A percentile compares a stretch with the other conserved stretches of the same genome.
These are phyloP conservation scores for Brassica hybrid DNA, from an alignment of 441 rosid species.

Conservation along the genomic window DNA sequence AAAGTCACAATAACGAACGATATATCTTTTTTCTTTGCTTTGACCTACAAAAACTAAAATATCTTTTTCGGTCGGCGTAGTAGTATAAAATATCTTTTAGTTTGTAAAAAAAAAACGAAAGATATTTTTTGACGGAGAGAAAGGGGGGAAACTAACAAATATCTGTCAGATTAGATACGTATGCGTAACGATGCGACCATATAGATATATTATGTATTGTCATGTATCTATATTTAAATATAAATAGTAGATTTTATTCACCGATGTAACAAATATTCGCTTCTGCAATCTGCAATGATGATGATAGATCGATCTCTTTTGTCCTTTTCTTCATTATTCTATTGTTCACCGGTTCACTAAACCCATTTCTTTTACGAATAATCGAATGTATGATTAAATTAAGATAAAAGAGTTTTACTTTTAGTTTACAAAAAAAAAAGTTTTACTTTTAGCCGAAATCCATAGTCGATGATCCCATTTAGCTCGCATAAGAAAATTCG, in stretches of 20 bases:
- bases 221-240: not conserved
- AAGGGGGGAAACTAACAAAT: constrained; percentile 19
- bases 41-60: constrained; percentile 35
- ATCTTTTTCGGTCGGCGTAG: constrained; percentile 26
- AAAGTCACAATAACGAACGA: constrained; percentile 8
- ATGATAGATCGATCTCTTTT: constrained; percentile 12
- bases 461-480: not conserved
- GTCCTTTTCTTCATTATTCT: not conserved
- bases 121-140: constrained; percentile 29
- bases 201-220: constrained; percentile 15
- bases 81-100: constrained; percentile 22
- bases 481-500: not conserved
- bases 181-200: constrained; percentile 14
- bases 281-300: not conserved
- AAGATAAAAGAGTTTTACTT: no score
- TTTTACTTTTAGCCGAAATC: not conserved
- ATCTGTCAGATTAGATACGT: constrained; percentile 39
- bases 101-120: not conserved
- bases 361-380: not conserved
- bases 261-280: not conserved
- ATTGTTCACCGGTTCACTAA: not conserved
- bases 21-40: constrained; percentile 8
- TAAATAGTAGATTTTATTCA: constrained; percentile 4
- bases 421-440: no score
- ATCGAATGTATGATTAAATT: not conserved